phyloP scores from a whole-genome alignment of 106 monocot species.

The Cymbidium sinense region DNA sequence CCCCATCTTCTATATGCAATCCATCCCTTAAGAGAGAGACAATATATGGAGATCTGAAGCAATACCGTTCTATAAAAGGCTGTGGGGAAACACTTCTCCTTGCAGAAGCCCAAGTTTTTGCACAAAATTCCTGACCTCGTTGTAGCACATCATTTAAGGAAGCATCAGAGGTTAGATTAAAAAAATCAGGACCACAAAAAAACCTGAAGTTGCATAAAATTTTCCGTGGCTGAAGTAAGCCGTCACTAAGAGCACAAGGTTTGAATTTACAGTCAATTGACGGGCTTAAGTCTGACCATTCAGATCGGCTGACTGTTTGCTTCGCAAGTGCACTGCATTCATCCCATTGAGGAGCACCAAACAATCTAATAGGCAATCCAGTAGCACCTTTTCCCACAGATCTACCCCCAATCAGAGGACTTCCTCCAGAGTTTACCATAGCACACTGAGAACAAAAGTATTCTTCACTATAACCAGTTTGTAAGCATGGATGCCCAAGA shows the following conservation, averaged over 20 bases:
- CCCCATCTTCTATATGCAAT: slow-evolving; percentile 68
- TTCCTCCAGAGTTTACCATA: slow-evolving; percentile 39
- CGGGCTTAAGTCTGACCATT: slow-evolving; percentile 53
- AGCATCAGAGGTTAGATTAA: slow-evolving; percentile 73
- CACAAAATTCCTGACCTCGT: slow-evolving; percentile 71
- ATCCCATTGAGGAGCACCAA: slow-evolving; percentile 77
- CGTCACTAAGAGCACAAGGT: slow-evolving; percentile 72
- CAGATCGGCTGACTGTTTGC: slow-evolving; percentile 66
- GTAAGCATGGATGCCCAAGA: slow-evolving; percentile 83
- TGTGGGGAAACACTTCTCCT: slow-evolving; percentile 83
- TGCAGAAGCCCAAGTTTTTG: slow-evolving; percentile 70
- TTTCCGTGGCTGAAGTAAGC: slow-evolving; percentile 62
- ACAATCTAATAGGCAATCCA: slow-evolving; percentile 41
- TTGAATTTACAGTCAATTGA: slow-evolving; percentile 63
- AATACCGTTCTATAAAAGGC: slow-evolving; percentile 95
- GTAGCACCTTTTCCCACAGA: slow-evolving; percentile 17
- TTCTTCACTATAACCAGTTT: slow-evolving; percentile 67
- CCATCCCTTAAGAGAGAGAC: slow-evolving; percentile 79
- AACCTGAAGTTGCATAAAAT: slow-evolving; percentile 94
- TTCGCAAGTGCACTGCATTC: slow-evolving; percentile 84
- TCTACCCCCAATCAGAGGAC: slow-evolving; percentile 33
- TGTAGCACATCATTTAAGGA: slow-evolving; percentile 54
- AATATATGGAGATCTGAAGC: slow-evolving; percentile 94
- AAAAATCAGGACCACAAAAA: slow-evolving; percentile 91
- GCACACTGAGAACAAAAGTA: slow-evolving; percentile 79